Base-by-base conservation (phyloP, 805 yeast species). In the Blastobotrys terrestris region DNA sequence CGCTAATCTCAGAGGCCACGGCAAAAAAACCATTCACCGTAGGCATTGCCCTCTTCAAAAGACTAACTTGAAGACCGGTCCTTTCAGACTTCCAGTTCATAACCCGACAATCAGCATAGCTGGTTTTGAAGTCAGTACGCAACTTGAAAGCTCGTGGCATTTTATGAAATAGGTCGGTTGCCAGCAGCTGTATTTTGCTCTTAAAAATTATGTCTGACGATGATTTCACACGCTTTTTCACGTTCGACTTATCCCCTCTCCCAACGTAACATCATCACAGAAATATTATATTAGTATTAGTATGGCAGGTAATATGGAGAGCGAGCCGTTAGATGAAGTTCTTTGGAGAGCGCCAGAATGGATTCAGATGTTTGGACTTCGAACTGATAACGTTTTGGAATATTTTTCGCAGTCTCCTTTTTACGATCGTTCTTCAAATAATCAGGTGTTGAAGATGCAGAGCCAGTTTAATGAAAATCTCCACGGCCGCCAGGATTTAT, bases 331-430 rank as follows among this genome's bases (percentile, higher is more conserved):
- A 22, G 97, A 91, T 64, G 97, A 92, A 63, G 77, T 94, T 43
- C 98, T 91, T 67, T 94, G 99, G 99, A 81, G 91, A 59, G 85
- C 94, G 2, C 98, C 99, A 0, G 99, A 94, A 68, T 94, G 97
- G 95, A 89, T 94, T 58, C 96, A 90, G 65, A 79, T 84, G 50
- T 83, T 83, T 66, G 97, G 72, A 3, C 77, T 94, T 20, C 77
- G 90, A 45, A 86, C 95, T 0, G 95, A 84, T 50, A 94, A 91
- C 64, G 97, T 94, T 1, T 76, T 94, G 18, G 98, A 94, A 55
- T 94, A 94, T 69, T 91, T 94, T 64, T 75, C 97, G 2, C 87
- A 88, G 60, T 87, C 96, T 2, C 99, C 99, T 1, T 95, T 92
- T 70, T 94, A 87, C 66, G 97, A 92, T 66, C 78, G 97, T 59